These are phyloP conservation scores for Trichophyton rubrum DNA, from an alignment of 2,329 filamentous ascomycete genomes.

Conservation along the genomic window DNA sequence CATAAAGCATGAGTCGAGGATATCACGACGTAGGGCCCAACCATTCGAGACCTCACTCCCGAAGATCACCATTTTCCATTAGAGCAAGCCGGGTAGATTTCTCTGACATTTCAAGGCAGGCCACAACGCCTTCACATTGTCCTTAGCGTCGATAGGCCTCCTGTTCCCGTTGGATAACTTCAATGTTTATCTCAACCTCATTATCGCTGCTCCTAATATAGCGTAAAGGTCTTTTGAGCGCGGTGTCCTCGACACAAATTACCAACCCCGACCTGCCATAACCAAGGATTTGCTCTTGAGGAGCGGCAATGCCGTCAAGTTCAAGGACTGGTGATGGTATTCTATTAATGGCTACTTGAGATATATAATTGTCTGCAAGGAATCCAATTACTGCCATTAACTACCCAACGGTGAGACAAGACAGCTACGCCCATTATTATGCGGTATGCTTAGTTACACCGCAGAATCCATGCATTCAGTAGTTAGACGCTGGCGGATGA, in stretches of 20 bases:
- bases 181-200: constrained; percentile 4
- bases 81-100: constrained; percentile 11
- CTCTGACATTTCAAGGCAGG: neutral
- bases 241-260: neutral
- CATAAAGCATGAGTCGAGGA: too few relatives aligned
- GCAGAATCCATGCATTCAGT: too few relatives aligned
- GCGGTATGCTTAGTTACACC: too few relatives aligned
- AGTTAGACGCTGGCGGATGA: too few relatives aligned
- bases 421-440: too few relatives aligned
- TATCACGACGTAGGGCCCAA: too few relatives aligned
- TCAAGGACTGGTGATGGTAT: constrained; percentile 5
- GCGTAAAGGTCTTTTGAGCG: constrained; percentile 8
- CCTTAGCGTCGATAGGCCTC: constrained; percentile 6
- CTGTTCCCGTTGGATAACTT: constrained; percentile 5
- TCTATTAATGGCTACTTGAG: too few relatives aligned
- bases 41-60: too few relatives aligned
- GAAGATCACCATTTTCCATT: constrained; percentile 17
- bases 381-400: too few relatives aligned
- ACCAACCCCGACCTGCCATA: constrained; percentile 9
- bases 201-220: constrained; percentile 3
- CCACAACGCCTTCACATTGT: constrained; percentile 8
- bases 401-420: too few relatives aligned
- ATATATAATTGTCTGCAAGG: too few relatives aligned
- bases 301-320: constrained; percentile 4
- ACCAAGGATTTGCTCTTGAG: constrained; percentile 8